Base-by-base conservation (phyloP, 2,329 filamentous ascomycete species). In the Incumbomyces lentus region DNA sequence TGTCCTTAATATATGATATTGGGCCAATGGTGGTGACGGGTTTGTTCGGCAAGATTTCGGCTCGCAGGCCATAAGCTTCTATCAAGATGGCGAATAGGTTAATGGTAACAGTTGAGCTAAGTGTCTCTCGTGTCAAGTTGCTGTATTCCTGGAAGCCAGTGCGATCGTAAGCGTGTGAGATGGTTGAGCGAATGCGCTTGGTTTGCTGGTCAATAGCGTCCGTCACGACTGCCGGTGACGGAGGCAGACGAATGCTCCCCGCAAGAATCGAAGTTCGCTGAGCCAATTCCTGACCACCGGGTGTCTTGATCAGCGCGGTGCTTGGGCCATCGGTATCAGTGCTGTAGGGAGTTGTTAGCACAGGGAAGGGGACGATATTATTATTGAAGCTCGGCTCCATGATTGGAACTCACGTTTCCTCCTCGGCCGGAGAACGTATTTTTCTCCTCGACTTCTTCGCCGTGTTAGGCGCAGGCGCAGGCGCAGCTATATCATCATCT, bases 151-250 rank as follows among this genome's bases (percentile, higher is more conserved):
- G 74, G 58, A 90, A 74, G 54, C 79, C 78, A 2, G 80, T 81
- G 42, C 46, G 47, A 2, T 56, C 49, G 49, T 65, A 78, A 62
- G 81, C 80, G 54, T 77, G 76, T 62, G 83, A 81, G 49, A 92
- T 76, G 60, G 78, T 78, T 46, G 76, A 72, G 62, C 84, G 81
- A 48, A 65, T 59, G 40, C 57, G 60, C 40, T 60, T 59, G 8
- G 68, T 69, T 49, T 68, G 79, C 59, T 76, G 80, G 66, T 92
- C 88, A 61, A 93, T 80, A 52, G 78, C 80, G 55, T 82, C 73
- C 33, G 82, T 84, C 31, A 94, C 81, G 50, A 84, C 79, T 34
- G 84, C 81, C 5, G 88, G 88, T 1, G 86, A 88, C 7, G 86
- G 80, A 17, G 86, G 86, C 43, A 93, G 72, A n/a, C 81, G 77